phyloP scores from a whole-genome alignment of 352 stramenopile genomes.

The Phytophthora multivora region DNA sequence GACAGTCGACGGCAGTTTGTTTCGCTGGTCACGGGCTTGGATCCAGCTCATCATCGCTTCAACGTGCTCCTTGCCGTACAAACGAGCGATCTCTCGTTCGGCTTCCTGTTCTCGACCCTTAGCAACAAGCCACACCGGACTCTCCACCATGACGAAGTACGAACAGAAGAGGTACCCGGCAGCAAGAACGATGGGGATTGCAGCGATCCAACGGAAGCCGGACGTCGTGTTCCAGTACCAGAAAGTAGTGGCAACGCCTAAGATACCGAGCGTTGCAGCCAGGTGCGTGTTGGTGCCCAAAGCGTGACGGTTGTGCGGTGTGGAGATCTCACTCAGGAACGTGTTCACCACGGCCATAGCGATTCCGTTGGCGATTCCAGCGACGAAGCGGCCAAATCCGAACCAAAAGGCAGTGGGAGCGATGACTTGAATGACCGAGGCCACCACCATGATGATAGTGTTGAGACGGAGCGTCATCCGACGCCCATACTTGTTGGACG shows the following conservation, averaged over 20 bases:
- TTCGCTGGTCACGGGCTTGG: constrained; percentile 12
- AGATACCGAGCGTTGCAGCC: constrained; percentile 40
- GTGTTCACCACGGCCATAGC: constrained; percentile 38
- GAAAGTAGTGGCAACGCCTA: constrained; percentile 47
- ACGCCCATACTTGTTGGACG: constrained; percentile 52
- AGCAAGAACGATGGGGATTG: constrained; percentile 37
- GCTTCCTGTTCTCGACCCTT: constrained; percentile 33
- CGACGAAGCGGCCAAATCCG: constrained; percentile 36
- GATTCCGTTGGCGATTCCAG: constrained; percentile 43
- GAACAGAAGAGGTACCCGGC: constrained; percentile 24
- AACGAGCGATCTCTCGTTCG: constrained; percentile 23
- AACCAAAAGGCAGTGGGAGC: constrained; percentile 29
- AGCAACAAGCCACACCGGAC: constrained; percentile 45
- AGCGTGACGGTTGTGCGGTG: constrained; percentile 38
- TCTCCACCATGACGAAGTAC: constrained; percentile 44
- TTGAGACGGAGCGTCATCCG: constrained; percentile 38
- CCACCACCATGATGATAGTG: constrained; percentile 41
- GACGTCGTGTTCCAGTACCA: constrained; percentile 46
- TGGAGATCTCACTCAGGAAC: constrained; percentile 52
- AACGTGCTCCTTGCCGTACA: constrained; percentile 47
- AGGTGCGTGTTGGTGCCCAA: constrained; percentile 49
- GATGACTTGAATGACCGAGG: constrained; percentile 30
- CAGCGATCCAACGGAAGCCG: constrained; percentile 57
- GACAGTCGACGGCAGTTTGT: constrained; percentile 26
- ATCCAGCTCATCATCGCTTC: constrained; percentile 33